phyloP scores from a whole-genome alignment of 164 flowering plant species.

The Nelumbo lutea region DNA sequence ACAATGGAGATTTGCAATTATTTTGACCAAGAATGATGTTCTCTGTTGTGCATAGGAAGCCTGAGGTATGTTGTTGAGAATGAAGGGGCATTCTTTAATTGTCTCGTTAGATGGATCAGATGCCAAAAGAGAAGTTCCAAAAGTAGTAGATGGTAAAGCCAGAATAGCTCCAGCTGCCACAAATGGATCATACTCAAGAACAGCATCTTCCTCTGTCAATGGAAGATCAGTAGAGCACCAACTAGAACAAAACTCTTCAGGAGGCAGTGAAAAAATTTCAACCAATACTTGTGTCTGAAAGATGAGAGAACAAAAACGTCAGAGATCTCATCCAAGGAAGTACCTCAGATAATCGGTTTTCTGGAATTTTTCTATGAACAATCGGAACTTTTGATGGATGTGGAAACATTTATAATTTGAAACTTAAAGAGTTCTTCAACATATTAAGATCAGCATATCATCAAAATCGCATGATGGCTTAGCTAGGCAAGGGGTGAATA shows the following conservation, averaged over 20 bases:
- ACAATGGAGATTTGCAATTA: slow-evolving; percentile 95
- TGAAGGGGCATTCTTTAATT: slow-evolving; percentile 36
- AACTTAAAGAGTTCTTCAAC: too few relatives aligned
- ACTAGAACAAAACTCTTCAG: slow-evolving; percentile 68
- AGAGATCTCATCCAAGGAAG: background rate
- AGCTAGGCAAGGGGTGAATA: too few relatives aligned
- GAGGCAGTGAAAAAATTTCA: slow-evolving; percentile 64
- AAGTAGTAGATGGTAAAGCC: slow-evolving; percentile 20
- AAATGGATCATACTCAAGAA: slow-evolving; percentile 72
- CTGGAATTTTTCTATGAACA: too few relatives aligned
- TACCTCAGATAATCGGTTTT: background rate
- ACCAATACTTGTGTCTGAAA: slow-evolving; percentile 78
- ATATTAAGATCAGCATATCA: too few relatives aligned
- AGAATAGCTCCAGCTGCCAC: slow-evolving; percentile 64
- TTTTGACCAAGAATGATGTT: slow-evolving; percentile 85
- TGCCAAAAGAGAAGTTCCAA: slow-evolving; percentile 17
- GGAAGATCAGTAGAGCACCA: slow-evolving; percentile 85
- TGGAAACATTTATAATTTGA: background rate
- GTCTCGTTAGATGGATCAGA: slow-evolving; percentile 19
- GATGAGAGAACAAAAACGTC: slow-evolving; percentile 1
- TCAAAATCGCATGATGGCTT: too few relatives aligned
- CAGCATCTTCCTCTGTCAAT: slow-evolving; percentile 65
- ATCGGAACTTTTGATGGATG: too few relatives aligned
- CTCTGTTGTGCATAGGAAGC: slow-evolving; percentile 81
- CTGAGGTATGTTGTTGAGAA: slow-evolving; percentile 40